phyloP scores from a whole-genome alignment of 257 asterid genomes.

The Lithospermum erythrorhizon region DNA sequence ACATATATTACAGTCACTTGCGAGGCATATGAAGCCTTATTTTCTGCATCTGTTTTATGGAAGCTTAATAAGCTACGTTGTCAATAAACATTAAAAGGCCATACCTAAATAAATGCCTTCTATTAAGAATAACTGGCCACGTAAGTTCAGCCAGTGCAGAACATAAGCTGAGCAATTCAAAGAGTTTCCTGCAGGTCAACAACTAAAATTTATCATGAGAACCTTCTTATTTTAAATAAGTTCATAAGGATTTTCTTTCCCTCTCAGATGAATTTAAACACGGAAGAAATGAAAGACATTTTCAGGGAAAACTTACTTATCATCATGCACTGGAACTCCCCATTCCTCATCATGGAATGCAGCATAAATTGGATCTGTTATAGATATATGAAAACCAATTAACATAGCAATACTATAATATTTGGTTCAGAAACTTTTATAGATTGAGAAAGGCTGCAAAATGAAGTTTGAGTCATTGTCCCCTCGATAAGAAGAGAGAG shows the following conservation, averaged over 20 bases:
- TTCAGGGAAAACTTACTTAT: constrained; percentile 18
- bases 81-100: background rate
- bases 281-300: constrained; percentile 1
- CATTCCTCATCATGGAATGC: constrained; percentile 51
- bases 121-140: constrained; percentile 34
- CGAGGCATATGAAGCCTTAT: background rate
- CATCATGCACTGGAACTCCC: constrained; percentile 45
- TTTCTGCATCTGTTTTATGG: background rate
- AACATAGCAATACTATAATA: background rate
- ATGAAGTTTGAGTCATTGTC: background rate
- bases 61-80: background rate
- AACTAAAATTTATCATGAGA: background rate
- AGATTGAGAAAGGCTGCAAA: background rate
- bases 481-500: background rate
- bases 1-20: too few species aligned
- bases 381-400: constrained; percentile 6
- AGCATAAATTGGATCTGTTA: constrained; percentile 32
- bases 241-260: too few species aligned
- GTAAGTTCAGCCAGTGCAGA: constrained; percentile 32
- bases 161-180: constrained; percentile 26
- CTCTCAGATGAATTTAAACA: background rate
- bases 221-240: background rate
- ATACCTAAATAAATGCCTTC: constrained; percentile 32
- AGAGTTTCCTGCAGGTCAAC: constrained; percentile 25
- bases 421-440: background rate